Base-by-base conservation (phyloP, 208 protist species). In the Leishmania mexicana region DNA sequence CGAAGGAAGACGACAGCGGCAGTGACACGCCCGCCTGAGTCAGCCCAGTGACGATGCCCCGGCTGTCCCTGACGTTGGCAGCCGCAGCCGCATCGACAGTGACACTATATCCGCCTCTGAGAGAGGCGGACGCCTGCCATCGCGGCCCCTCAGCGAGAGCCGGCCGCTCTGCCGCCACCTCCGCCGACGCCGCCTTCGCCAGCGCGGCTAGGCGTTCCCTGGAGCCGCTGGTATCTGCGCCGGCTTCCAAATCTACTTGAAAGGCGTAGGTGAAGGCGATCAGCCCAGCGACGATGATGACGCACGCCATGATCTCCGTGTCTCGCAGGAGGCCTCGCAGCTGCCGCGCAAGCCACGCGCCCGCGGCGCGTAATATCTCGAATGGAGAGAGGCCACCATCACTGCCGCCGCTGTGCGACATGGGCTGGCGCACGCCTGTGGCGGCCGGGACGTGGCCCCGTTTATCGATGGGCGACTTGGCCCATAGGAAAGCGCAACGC, bases 181-280 rank as follows among this genome's bases (percentile, higher is more conserved):
- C 24, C 24, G 57, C 57, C 24, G 57, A 31, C 28, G 28, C 11
- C 60, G 31, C 60, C 60, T 67, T 67, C 1, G 60, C 24, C n/a
- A 67, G 11, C 31, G 62, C 62, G 13, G 62, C 62, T 6, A 8
- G 31, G n/a, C n/a, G 6, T 19, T 67, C 45, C 4, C n/a, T 13
- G 40, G 67, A 3, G 40, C 6, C 38, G 35, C 38, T 38, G 28
- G 17, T 24, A n/a, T 45, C 47, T 19, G 13, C 28, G 35, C 1
- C 2, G 31, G 13, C 53, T 0, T 38, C 5, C 24, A 35, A 15
- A 21, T 78, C 76, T 51, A 47, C 28, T 49, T 42, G 79, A 17
- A 62, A 76, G 45, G 88, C 88, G 47, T 86, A 89, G 7, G 88
- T 90, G 47, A 93, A 93, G 19, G 87, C 19, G 31, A 90, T 79